Evolutionary conservation across 2,329 filamentous ascomycete species (phyloP).

Genomic region (Colletotrichum karsti): DNA sequence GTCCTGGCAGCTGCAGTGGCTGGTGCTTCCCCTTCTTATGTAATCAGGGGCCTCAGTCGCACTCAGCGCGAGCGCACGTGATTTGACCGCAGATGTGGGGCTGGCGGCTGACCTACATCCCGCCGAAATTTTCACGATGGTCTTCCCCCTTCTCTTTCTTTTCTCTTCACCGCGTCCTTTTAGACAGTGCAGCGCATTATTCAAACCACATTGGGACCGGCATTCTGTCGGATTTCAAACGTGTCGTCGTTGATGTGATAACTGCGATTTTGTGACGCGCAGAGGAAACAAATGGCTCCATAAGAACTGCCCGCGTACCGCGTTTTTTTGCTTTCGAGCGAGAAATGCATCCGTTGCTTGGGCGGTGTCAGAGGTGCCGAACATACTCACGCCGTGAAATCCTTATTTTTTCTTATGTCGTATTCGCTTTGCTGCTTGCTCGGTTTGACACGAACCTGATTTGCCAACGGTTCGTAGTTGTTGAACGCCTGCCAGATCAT

Average conservation of each 20-base stretch:
- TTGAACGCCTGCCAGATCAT: not conserved
- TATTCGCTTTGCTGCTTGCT: not conserved
- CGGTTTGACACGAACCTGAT: not conserved
- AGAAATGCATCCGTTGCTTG: slow-evolving; percentile 59
- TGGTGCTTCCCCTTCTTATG: not conserved
- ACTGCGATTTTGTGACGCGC: slow-evolving; percentile 58
- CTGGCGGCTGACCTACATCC: slow-evolving; percentile 3
- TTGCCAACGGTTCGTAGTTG: not conserved
- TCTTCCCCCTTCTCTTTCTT: slow-evolving; percentile 49
- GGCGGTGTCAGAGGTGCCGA: slow-evolving; percentile 86
- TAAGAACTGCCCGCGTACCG: slow-evolving; percentile 76
- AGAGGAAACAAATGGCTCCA: slow-evolving; percentile 64
- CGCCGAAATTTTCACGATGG: slow-evolving; percentile 27
- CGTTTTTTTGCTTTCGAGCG: slow-evolving; percentile 7
- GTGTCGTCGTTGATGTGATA: slow-evolving; percentile 64
- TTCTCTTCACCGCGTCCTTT: slow-evolving; percentile 72
- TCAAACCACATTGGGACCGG: slow-evolving; percentile 62
- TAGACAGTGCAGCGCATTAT: slow-evolving; percentile 88
- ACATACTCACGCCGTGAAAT: slow-evolving; percentile 58
- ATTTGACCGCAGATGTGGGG: slow-evolving; percentile 5
- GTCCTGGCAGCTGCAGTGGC: not conserved
- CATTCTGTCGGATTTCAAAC: slow-evolving; percentile 73
- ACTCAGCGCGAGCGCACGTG: slow-evolving; percentile 11
- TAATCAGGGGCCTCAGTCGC: not conserved
- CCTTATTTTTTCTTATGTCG: not conserved